These are phyloP conservation scores for Penicillium olsonii DNA, from an alignment of 2,329 filamentous ascomycete species.

Conservation along the genomic window DNA sequence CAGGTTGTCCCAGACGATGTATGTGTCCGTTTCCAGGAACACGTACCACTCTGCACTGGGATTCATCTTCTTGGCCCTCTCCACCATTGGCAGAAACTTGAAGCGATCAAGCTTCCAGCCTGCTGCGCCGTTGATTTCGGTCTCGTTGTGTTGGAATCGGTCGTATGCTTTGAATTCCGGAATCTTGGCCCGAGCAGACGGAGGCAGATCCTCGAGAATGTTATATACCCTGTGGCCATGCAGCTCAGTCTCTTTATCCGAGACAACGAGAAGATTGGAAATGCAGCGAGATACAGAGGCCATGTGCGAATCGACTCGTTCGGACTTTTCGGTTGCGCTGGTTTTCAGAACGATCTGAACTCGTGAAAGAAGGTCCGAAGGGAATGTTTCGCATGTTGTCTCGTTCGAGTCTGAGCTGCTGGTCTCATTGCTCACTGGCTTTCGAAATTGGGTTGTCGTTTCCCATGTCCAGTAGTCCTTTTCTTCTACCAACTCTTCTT, in stretches of 20 bases:
- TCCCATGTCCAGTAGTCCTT: conserved; percentile 27
- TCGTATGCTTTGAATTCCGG: conserved; percentile 46
- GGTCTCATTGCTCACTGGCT: neutral
- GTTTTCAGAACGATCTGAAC: conserved; percentile 54
- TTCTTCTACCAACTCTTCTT: neutral
- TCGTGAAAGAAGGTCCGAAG: conserved; percentile 41
- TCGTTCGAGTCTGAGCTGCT: neutral
- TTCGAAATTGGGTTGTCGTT: conserved; percentile 19
- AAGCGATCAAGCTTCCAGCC: conserved; percentile 60
- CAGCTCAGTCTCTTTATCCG: conserved; percentile 49
- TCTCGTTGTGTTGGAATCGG: conserved; percentile 40
- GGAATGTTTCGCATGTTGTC: conserved; percentile 26
- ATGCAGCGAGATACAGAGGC: conserved; percentile 32
- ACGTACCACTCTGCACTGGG: conserved; percentile 57
- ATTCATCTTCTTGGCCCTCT: conserved; percentile 51
- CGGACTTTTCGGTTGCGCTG: conserved; percentile 47
- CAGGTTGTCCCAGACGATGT: conserved; percentile 47
- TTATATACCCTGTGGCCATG: conserved; percentile 49
- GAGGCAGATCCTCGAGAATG: conserved; percentile 50
- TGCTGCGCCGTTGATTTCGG: conserved; percentile 35
- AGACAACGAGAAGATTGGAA: conserved; percentile 16
- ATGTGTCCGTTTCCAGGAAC: conserved; percentile 60
- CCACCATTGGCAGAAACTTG: conserved; percentile 60
- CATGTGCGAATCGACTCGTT: conserved; percentile 51
- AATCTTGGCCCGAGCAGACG: conserved; percentile 37